Evolutionary conservation across 805 yeast genomes (phyloP).

Genomic region (Saccharomycopsis sp.): DNA sequence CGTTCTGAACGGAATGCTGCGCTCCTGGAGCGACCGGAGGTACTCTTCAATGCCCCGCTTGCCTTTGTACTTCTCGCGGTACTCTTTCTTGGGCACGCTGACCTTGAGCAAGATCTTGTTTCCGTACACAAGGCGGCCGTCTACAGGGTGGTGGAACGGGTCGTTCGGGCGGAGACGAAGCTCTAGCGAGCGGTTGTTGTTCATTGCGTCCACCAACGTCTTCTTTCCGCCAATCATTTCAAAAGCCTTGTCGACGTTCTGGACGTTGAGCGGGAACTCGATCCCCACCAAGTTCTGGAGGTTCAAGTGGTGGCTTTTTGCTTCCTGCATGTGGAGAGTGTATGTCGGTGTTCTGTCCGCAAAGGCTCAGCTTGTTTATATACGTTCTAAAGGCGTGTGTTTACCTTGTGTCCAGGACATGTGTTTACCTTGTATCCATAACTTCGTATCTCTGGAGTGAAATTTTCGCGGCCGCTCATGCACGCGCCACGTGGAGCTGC

Average conservation of each 20-base stretch:
- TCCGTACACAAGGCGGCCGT: constrained; percentile 14
- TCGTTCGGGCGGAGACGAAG: constrained; percentile 31
- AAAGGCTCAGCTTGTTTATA: no score
- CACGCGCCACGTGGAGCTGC: no score
- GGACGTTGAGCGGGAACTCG: constrained; percentile 72
- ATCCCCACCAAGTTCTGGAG: constrained; percentile 68
- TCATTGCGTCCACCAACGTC: constrained; percentile 36
- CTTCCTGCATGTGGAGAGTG: constrained; percentile 25
- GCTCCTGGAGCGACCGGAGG: constrained; percentile 6
- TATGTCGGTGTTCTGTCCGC: background rate
- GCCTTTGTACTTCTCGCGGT: constrained; percentile 15
- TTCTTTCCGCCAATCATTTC: constrained; percentile 60
- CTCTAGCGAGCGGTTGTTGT: constrained; percentile 27
- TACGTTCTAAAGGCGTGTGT: no score
- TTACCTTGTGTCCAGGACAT: no score
- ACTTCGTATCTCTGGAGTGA: no score
- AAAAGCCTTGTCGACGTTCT: constrained; percentile 55
- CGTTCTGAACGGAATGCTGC: constrained; percentile 32
- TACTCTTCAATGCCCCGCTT: constrained; percentile 10
- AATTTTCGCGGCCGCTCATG: no score
- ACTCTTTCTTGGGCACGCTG: constrained; percentile 22
- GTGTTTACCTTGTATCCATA: no score
- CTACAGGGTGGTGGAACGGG: constrained; percentile 28
- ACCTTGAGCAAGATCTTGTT: constrained; percentile 28
- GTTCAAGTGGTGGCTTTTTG: constrained; percentile 56